Base-by-base conservation (phyloP, 1,284 basidiomycete genomes). In the Boletus hoseneyae region DNA sequence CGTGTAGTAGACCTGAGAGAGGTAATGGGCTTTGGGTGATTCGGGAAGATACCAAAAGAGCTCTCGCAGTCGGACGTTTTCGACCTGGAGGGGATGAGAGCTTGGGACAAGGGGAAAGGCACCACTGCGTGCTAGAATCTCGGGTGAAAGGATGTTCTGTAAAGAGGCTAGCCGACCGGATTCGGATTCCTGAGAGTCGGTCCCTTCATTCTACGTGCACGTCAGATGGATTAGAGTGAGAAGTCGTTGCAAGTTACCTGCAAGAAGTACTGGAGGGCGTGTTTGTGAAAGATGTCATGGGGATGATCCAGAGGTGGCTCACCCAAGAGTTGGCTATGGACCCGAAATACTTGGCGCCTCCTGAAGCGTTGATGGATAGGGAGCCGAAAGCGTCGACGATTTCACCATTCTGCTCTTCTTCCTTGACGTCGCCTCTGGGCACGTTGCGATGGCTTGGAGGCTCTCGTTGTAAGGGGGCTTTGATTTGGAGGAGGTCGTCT, bases 311-410 rank as follows among this genome's bases (percentile, higher is more conserved):
- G 18, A 15, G 5, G 37, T 1, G 25, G 6, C 60, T 52, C 57
- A 88, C 86, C 78, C 79, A 86, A n/a, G 87, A 89, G 54, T 83
- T 87, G 18, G 87, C 87, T 25, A 77, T 83, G 36, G 83, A 82
- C 4, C 86, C 87, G 57, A 78, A 87, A 61, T 85, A 89, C 58
- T 83, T 87, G 18, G 85, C 78, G 38, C 80, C 78, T 8, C 86
- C 86, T 1, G 80, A 79, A 21, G 84, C 70, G 45, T 74, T 82
- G 55, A 90, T 85, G 11, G 83, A 81, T 10, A 90, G 68, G 0
- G 86, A 84, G 18, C 87, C 87, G 64, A 89, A 88, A 8, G 87
- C 85, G 65, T 88, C 85, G 3, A 88, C 79, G 43, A 87, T 74
- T 57, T 89, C 86, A n/a, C 78, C 76, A 42, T 77, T 78, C 46